phyloP scores from a whole-genome alignment of 2,329 filamentous ascomycete species.

The Paraconiothyrium sp. region DNA sequence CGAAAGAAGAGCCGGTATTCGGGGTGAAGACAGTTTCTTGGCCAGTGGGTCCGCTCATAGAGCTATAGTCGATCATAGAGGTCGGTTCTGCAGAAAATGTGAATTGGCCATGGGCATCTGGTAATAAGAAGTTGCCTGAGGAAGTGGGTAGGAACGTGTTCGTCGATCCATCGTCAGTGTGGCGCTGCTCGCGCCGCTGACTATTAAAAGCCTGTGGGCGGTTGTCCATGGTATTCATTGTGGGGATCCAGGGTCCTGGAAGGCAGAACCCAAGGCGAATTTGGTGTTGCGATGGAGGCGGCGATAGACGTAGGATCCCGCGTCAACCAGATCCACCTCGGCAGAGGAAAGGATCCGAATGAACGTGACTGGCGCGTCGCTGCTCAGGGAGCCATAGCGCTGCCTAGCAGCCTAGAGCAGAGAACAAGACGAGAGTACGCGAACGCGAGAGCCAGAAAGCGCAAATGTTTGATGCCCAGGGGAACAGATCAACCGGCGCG shows the following conservation, averaged over 20 bases:
- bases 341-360: constrained; percentile 22
- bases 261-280: constrained; percentile 34
- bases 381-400: constrained; percentile 46
- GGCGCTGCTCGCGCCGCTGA: constrained; percentile 47
- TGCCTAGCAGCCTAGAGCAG: constrained; percentile 33
- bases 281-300: constrained; percentile 14
- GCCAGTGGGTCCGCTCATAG: constrained; percentile 36
- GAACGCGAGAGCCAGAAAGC: constrained; percentile 11
- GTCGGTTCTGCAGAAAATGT: constrained; percentile 47
- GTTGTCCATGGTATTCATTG: constrained; percentile 46
- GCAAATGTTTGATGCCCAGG: constrained; percentile 20
- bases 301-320: constrained; percentile 22
- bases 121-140: constrained; percentile 37
- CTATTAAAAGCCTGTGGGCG: constrained; percentile 45
- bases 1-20: constrained; percentile 45
- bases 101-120: constrained; percentile 46
- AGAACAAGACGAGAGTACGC: constrained; percentile 18
- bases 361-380: constrained; percentile 42
- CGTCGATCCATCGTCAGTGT: constrained; percentile 41
- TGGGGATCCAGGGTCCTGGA: constrained; percentile 26
- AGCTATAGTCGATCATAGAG: constrained; percentile 44
- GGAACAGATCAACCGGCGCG: constrained; percentile 24
- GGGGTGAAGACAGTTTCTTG: constrained; percentile 45
- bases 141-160: constrained; percentile 33
- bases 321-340: constrained; percentile 18